Conservation (phyloP, 495 filamentous ascomycete genomes). For the Penicillium malachiteum region DNA sequence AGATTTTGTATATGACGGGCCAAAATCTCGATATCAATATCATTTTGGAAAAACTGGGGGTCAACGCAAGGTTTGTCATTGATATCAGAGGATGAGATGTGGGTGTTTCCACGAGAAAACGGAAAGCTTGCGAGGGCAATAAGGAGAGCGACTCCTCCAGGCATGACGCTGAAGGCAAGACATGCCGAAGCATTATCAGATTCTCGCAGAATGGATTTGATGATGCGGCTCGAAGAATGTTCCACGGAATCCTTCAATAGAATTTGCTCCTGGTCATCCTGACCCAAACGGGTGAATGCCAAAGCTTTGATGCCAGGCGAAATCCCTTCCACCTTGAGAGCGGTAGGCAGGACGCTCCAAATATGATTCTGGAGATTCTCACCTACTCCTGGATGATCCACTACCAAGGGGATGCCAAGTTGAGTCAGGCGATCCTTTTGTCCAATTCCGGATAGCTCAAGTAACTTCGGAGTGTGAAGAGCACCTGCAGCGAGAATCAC, state of each 20-base stretch:
- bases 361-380: constrained; percentile 42
- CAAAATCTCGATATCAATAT: neutral
- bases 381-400: constrained; percentile 36
- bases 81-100: constrained; percentile 4
- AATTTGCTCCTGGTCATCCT: neutral
- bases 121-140: constrained; percentile 12
- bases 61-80: constrained; percentile 2
- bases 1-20: neutral
- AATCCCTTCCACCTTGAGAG: neutral
- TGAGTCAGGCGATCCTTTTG: constrained; percentile 7
- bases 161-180: neutral
- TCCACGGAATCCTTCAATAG: too few species aligned
- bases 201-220: constrained; percentile 4
- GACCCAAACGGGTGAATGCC: constrained; percentile 4
- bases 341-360: constrained; percentile 1
- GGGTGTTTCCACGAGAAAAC: constrained; percentile 9
- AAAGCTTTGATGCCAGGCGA: neutral
- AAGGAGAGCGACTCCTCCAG: too few species aligned
- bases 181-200: constrained; percentile 5
- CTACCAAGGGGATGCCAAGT: constrained; percentile 28
- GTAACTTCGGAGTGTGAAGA: constrained; percentile 46
- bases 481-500: constrained; percentile 50
- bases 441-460: constrained; percentile 54
- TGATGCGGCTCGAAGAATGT: too few species aligned
- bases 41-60: constrained; percentile 1